phyloP scores from a whole-genome alignment of 768 basidiomycete genomes.

The Rhizopogon salebrosus region DNA sequence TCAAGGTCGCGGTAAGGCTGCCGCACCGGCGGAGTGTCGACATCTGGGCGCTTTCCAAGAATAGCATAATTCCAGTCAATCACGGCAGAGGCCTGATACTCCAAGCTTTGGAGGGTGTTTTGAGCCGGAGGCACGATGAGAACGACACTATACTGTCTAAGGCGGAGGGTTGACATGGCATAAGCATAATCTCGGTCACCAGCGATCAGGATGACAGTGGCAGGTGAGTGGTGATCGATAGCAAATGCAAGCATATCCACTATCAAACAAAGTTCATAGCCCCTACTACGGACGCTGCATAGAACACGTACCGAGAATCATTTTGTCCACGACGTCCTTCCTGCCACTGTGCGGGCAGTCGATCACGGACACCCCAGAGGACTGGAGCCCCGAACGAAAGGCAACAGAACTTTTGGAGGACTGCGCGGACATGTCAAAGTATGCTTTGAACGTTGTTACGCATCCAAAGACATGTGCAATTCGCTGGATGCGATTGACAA shows the following conservation, averaged over 20 bases:
- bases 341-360: slow-evolving; percentile 30
- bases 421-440: slow-evolving; percentile 43
- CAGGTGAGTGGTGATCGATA: slow-evolving; percentile 49
- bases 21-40: slow-evolving; percentile 8
- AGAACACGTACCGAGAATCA: slow-evolving; percentile 36
- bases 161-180: slow-evolving; percentile 49
- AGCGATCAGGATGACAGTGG: slow-evolving; percentile 59
- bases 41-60: slow-evolving; percentile 25
- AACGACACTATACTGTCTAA: slow-evolving; percentile 49
- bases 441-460: slow-evolving; percentile 48
- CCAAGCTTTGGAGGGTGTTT: slow-evolving; percentile 39
- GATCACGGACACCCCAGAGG: slow-evolving; percentile 38
- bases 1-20: slow-evolving; percentile 24
- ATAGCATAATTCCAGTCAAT: slow-evolving; percentile 46
- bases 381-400: slow-evolving; percentile 38
- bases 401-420: slow-evolving; percentile 26
- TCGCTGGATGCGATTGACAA: slow-evolving; percentile 38
- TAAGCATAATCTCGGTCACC: slow-evolving; percentile 69
- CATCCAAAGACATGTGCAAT: slow-evolving; percentile 44
- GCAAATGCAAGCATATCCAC: slow-evolving; percentile 67
- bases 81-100: slow-evolving; percentile 47
- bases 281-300: not conserved
- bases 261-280: slow-evolving; percentile 18
- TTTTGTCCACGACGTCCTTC: slow-evolving; percentile 40
- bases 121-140: slow-evolving; percentile 38